Evolutionary conservation across 2,329 filamentous ascomycete species (phyloP).

Genomic region (Cercospora nicotianae): DNA sequence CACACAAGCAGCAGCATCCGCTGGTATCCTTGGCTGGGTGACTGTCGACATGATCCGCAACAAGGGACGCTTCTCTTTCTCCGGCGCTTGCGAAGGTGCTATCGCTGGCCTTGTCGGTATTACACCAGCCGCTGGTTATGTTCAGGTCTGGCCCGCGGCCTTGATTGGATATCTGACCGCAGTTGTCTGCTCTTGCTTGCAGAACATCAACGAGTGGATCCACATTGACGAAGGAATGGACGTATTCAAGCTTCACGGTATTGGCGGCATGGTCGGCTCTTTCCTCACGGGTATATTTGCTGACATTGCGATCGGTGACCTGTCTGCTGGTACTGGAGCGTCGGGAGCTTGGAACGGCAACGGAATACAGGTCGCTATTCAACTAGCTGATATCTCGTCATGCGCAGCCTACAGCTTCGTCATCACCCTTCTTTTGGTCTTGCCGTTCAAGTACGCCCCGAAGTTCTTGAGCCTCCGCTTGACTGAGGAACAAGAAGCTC

Average conservation of each 20-base stretch:
- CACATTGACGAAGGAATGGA: conserved; percentile 59
- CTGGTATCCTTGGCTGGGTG: conserved; percentile 56
- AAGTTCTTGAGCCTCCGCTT: conserved; percentile 54
- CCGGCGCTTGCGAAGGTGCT: conserved; percentile 58
- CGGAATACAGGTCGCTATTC: conserved; percentile 56
- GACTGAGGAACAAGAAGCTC: conserved; percentile 56
- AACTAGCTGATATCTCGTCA: conserved; percentile 57
- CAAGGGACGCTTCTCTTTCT: conserved; percentile 55
- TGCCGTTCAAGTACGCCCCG: conserved; percentile 56
- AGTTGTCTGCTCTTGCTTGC: conserved; percentile 51
- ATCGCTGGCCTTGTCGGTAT: conserved; percentile 62
- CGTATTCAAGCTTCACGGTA: conserved; percentile 60
- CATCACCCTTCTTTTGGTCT: conserved; percentile 54
- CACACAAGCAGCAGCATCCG: conserved; percentile 57
- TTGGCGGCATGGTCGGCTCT: conserved; percentile 58
- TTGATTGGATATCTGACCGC: conserved; percentile 58
- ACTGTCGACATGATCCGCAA: conserved; percentile 54
- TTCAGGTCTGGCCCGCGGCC: conserved; percentile 44
- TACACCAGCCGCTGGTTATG: conserved; percentile 43
- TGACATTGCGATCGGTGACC: conserved; percentile 46
- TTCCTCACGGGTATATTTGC: conserved; percentile 62
- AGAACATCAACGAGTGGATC: conserved; percentile 56
- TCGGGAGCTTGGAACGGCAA: conserved; percentile 56
- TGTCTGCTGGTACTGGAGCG: conserved; percentile 52
- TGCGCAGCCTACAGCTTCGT: conserved; percentile 56